phyloP scores from a whole-genome alignment of 1,284 basidiomycete species.

The Cerioporus squamosus region DNA sequence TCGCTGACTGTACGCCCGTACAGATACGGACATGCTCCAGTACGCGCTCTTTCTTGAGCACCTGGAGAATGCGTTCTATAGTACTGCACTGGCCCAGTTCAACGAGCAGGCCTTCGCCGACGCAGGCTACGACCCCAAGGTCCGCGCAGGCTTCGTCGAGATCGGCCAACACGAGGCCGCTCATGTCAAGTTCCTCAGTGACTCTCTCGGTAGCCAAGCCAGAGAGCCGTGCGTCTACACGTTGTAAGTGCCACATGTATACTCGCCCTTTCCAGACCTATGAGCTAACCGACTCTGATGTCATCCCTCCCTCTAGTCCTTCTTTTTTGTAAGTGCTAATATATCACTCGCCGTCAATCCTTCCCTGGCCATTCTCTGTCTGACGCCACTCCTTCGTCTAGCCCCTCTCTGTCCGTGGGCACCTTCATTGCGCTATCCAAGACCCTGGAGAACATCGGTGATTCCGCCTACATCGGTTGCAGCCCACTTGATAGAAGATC shows the following conservation, averaged over 20 bases:
- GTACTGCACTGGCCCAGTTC: slow-evolving; percentile 47
- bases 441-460: slow-evolving; percentile 62
- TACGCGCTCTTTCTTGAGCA: slow-evolving; percentile 67
- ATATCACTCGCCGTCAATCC: too few species aligned
- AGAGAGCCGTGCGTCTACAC: slow-evolving; percentile 59
- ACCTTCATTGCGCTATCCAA: slow-evolving; percentile 56
- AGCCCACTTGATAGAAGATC: slow-evolving; percentile 45
- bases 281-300: background rate
- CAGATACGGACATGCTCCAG: background rate
- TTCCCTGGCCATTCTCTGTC: too few species aligned
- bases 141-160: slow-evolving; percentile 53
- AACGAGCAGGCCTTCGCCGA: slow-evolving; percentile 50
- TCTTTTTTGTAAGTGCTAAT: too few species aligned
- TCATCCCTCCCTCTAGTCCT: too few species aligned
- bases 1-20: background rate
- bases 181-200: slow-evolving; percentile 44
- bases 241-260: slow-evolving; percentile 49
- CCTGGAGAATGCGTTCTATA: slow-evolving; percentile 71
- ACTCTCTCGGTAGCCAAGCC: slow-evolving; percentile 55
- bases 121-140: slow-evolving; percentile 56
- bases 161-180: slow-evolving; percentile 60
- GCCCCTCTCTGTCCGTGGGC: slow-evolving; percentile 7
- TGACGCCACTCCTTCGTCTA: background rate
- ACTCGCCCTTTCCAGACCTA: background rate
- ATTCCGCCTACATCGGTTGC: slow-evolving; percentile 58